Base-by-base conservation (phyloP, 805 yeast species). In the Pichia cabralensis region DNA sequence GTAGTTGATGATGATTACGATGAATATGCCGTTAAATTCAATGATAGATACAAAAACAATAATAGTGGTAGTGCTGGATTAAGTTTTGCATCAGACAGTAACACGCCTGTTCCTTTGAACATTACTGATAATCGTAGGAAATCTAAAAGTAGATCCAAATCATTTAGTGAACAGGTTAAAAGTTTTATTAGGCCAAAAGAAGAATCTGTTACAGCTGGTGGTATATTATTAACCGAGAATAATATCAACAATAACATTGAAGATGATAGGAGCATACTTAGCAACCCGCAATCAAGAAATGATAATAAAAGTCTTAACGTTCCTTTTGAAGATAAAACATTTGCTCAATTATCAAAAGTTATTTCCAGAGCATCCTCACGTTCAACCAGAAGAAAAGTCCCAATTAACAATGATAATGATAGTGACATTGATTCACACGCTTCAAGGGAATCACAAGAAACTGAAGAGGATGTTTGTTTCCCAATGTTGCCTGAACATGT, bases 391-490 rank as follows among this genome's bases (percentile, higher is more conserved):
- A 49, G 35, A 19, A 39, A 33, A 14, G 20, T 32, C 3, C 21
- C n/a, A 5, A 25, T 26, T 7, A 33, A 32, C 13, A 35, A 29
- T 25, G 60, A 58, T 11, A 56, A 61, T 26, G 85, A 78, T 47
- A 70, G 76, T 40, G 89, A 80, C 44, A 69, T 67, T 15, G 80
- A 72, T 46, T 80, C 88, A 2, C 82, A 74, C 46, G 81, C 77
- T 2, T 79, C 89, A 8, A 66, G 85, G 44, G 74, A 77, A 14
- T 77, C 88, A 4, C 94, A 83, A 47, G 96, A 86, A 52, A 85
- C 95, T 0, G 97, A 89, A 50, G 96, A 85, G 53, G 97, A 89
- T 69, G 98, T 89, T 29, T 89, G 97, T 65, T 88, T 88, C 59
- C 97, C 97, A 2, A 80, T 85, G 84, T 62, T 75, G 32, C 76